Evolutionary conservation across 371 early-diverging fungal genomes (phyloP), one percentile per base, ranked within the genome.

Genomic region (Mucor plumbeus): DNA sequence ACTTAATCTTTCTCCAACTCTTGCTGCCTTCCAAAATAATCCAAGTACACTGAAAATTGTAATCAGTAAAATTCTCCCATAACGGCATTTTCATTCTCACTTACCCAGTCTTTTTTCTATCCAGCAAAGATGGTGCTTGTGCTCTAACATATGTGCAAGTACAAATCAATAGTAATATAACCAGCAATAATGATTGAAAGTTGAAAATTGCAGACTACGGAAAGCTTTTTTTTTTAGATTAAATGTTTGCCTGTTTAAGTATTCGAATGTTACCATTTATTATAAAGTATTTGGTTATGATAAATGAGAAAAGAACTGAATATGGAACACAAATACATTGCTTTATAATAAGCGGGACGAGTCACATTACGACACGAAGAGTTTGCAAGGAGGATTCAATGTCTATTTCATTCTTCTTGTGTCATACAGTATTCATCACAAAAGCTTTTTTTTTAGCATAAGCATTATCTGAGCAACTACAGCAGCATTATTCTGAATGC

Each of bases 11-110:
- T 95, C 95, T 5, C 95, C 94, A 84, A 97, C 90, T 69, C 96
- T 85, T 35, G 96, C 94, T 14, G 90, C 88, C 73, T 97, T 97
- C 96, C 96, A 97, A 65, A 95, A 91, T 48, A 96, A 76, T 15
- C 96, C 95, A 55, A 91, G 76, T 5, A 94, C 65, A 19, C 95
- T 91, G 69, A 26, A 26, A 26, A 58, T 26, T 4, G 7, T 13
- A 48, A 47, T 33, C 19, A 7, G 35, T 58, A 35, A 57, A 13
- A 13, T 43, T 3, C 19, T 17, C 8, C 11, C 5, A 57, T 11
- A 39, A 33, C 1, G 19, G 31, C 4, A 6, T 26, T n/a, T 41
- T 8, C 7, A 26, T 21, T 35, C 15, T n/a, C 19, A 54, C 66
- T 63, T 86, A 79, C 82, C 90, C 91, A 55, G 83, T 80, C 75